A percentile compares a stretch with the other conserved stretches of the same genome.
Conservation (phyloP, 306 rosid genomes). For the Vigna nakashimae region DNA sequence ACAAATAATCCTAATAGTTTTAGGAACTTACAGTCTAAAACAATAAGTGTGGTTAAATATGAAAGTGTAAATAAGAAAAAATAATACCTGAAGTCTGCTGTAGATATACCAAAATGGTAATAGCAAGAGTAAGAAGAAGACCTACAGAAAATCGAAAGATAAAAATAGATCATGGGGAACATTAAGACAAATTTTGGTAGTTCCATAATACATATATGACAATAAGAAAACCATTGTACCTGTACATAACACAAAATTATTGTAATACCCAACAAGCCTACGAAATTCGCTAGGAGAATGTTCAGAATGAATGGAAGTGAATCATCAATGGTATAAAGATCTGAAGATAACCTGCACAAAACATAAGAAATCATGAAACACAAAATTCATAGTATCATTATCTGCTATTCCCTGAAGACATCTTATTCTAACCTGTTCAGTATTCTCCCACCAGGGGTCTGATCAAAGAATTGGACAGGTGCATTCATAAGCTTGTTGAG, state of each 20-base stretch:
- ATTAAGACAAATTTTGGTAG: conserved; percentile 24
- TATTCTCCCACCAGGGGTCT: conserved; percentile 91
- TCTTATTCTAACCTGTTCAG: conserved; percentile 74
- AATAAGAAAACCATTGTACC: conserved; percentile 57
- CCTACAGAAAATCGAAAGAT: conserved; percentile 57
- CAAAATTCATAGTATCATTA: conserved; percentile 30
- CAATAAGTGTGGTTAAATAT: conserved; percentile 21
- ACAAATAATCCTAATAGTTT: conserved; percentile 34
- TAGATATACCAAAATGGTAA: conserved; percentile 94
- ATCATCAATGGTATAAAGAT: conserved; percentile 94
- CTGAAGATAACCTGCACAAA: conserved; percentile 88
- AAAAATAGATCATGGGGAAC: conserved; percentile 30
- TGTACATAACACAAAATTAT: conserved; percentile 83
- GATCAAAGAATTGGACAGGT: conserved; percentile 87
- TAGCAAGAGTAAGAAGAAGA: conserved; percentile 81
- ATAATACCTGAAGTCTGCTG: conserved; percentile 89
- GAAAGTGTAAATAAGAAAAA: conserved; percentile 20
- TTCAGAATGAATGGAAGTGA: conserved; percentile 96
- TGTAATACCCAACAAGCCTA: conserved; percentile 90
- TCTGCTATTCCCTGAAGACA: conserved; percentile 33
- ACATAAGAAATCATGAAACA: conserved; percentile 36
- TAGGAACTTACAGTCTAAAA: conserved; percentile 27
- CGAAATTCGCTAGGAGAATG: conserved; percentile 93
- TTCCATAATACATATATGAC: not conserved
- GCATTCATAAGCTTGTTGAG: conserved; percentile 78